Evolutionary conservation across 176 grass and related monocot species (phyloP), one percentile per base, ranked within the genome.

Genomic region (Bonia amplexicaulis): DNA sequence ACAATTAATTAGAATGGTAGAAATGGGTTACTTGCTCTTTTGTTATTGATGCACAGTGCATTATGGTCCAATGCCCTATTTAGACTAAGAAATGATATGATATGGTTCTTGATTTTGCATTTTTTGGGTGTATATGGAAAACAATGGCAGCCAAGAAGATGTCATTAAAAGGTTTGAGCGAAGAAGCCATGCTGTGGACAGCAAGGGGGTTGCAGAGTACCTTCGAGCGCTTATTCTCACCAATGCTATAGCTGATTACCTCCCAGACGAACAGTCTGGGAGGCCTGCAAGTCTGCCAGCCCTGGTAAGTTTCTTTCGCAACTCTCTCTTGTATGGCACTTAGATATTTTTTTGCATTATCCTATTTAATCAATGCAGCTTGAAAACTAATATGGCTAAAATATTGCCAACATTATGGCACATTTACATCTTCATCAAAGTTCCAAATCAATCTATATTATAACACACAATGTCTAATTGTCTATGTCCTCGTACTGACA

Each of bases 161-260:
- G 90, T 94, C 54, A 94, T 99, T 69, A 99, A 88, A 89, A 85
- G 97, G 71, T 91, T 99, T 89, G 93, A 99, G 76, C 88, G 94
- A 87, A 92, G 93, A 88, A 99, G 86, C 44, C 93, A 99, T 90
- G 86, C 92, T 41, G 93, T 94, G 82, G 93, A 99, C 74, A 94
- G 97, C 83, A 90, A 37, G 70, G 96, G 93, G 55, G 97, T 91
- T 63, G 92, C 93, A 80, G 97, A 99, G 81, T 99, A 94, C 84
- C 90, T 99, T 42, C 89, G 97, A 74, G 97, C 97, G 31, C 93
- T 99, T 88, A 78, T 99, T 83, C 84, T 88, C 69, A 99, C 97
- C 40, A 91, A 99, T 84, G 42, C 71, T 77, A 93, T 99, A 82
- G 84, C 92, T 46, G 90, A 99, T 80, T 99, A 94, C 80, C 93